These are phyloP conservation scores for Triticum aestivum DNA, from an alignment of 176 grass and related monocot genomes.

Conservation along the genomic window IWGSC_CS_RefSeq_v2.1 NC_057797.1:762111774-762112273, in stretches of 20 bases:
- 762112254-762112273: too few relatives aligned
- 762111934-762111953: conserved; percentile 69
- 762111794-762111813: neutral
- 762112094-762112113: too few relatives aligned
- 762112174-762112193: too few relatives aligned
- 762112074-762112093: too few relatives aligned
- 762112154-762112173: too few relatives aligned
- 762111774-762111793: neutral
- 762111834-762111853: conserved; percentile 40
- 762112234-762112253: too few relatives aligned
- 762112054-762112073: too few relatives aligned
- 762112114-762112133: too few relatives aligned
- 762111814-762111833: conserved; percentile 12
- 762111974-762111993: conserved; percentile 59
- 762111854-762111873: conserved; percentile 62
- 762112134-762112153: too few relatives aligned
- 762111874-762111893: conserved; percentile 57
- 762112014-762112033: neutral
- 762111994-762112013: conserved; percentile 53
- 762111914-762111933: conserved; percentile 56
- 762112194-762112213: too few relatives aligned
- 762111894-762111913: conserved; percentile 78
- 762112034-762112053: too few relatives aligned
- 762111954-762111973: conserved; percentile 57
- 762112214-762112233: too few relatives aligned